These are phyloP conservation scores for Fusarium mundagurra DNA, from an alignment of 2,329 filamentous ascomycete species.

Conservation along the genomic window DNA sequence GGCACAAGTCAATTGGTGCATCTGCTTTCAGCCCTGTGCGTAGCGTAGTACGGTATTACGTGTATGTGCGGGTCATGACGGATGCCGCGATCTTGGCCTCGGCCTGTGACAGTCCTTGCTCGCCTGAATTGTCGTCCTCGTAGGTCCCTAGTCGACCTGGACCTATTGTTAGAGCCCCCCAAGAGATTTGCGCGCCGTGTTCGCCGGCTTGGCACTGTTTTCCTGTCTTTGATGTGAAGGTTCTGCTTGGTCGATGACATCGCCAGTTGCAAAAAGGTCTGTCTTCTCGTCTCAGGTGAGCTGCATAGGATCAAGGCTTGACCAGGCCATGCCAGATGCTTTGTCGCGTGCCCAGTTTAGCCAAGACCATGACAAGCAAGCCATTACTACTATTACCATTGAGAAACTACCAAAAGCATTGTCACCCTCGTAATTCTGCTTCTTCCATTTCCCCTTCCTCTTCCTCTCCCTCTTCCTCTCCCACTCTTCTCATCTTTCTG, in stretches of 20 bases:
- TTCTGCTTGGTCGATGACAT: slow-evolving; percentile 26
- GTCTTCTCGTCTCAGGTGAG: slow-evolving; percentile 21
- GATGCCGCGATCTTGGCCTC: slow-evolving; percentile 22
- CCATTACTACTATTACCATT: background rate
- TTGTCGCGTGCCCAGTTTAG: slow-evolving; percentile 31
- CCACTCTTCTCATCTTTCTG: background rate
- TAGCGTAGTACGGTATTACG: slow-evolving; percentile 33
- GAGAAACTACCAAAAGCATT: slow-evolving; percentile 4
- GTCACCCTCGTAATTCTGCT: slow-evolving; percentile 3
- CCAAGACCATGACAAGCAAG: slow-evolving; percentile 7
- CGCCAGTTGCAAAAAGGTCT: background rate
- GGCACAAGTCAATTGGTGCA: slow-evolving; percentile 13
- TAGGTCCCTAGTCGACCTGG: background rate
- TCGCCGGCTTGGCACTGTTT: slow-evolving; percentile 33
- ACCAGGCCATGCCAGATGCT: background rate
- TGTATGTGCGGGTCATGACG: slow-evolving; percentile 36
- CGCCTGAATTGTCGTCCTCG: background rate
- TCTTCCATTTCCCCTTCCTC: background rate
- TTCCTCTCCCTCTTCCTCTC: background rate
- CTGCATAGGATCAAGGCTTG: background rate
- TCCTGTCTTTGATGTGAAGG: slow-evolving; percentile 2
- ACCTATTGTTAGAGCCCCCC: background rate
- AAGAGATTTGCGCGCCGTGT: slow-evolving; percentile 27
- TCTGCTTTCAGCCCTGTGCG: slow-evolving; percentile 29
- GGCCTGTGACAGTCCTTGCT: slow-evolving; percentile 5